These are phyloP conservation scores for Lyophyllum semitale DNA, from an alignment of 768 basidiomycete species.

Conservation along the genomic window DNA sequence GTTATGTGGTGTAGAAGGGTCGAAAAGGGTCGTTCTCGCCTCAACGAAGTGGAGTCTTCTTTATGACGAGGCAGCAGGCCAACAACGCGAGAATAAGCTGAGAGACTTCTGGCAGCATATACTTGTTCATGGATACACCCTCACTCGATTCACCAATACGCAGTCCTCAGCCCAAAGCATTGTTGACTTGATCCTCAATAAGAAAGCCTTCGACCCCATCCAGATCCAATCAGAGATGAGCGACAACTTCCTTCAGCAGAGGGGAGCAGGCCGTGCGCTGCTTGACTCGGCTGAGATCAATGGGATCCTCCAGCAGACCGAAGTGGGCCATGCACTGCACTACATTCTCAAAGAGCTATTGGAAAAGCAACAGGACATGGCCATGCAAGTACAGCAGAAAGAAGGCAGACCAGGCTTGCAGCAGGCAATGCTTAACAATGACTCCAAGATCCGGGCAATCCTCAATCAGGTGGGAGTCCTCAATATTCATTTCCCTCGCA, in stretches of 20 bases:
- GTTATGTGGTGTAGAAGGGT: conserved; percentile 15
- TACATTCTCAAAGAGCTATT: conserved; percentile 13
- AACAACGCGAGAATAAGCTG: conserved; percentile 10
- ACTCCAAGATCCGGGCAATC: conserved; percentile 17
- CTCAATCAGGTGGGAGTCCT: background rate
- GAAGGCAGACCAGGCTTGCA: conserved; percentile 9
- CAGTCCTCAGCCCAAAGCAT: conserved; percentile 3
- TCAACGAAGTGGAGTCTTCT: conserved; percentile 14
- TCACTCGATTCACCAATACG: background rate
- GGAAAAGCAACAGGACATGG: conserved; percentile 8
- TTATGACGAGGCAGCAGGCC: background rate
- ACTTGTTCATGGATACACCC: conserved; percentile 7
- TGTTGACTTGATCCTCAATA: conserved; percentile 10
- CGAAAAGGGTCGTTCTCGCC: conserved; percentile 15
- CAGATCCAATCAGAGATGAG: conserved; percentile 26
- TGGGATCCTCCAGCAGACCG: no score
- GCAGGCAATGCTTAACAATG: conserved; percentile 13
- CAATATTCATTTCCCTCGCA: background rate
- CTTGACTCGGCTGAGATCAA: no score
- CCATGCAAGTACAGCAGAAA: conserved; percentile 3
- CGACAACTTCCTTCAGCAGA: conserved; percentile 20
- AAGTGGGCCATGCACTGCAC: no score
- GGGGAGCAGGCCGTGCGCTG: conserved; percentile 21
- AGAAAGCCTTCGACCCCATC: conserved; percentile 10
- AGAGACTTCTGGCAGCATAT: conserved; percentile 14